Evolutionary conservation across 2,329 filamentous ascomycete species (phyloP).

Genomic region (Colletotrichum sp.): DNA sequence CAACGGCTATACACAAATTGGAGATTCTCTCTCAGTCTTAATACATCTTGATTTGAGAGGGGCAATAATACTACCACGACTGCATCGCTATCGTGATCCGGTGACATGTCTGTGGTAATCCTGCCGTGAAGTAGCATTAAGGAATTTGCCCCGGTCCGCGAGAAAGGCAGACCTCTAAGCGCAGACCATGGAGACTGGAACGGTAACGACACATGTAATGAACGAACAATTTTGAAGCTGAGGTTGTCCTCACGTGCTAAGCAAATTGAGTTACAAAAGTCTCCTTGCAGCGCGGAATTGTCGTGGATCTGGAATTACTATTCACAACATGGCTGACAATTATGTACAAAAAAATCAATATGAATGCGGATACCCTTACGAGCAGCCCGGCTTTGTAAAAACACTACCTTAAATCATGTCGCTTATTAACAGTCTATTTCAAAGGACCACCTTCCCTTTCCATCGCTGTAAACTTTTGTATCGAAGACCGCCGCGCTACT

Average conservation of each 20-base stretch:
- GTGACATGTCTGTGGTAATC: accelerated
- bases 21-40: background rate
- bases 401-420: background rate
- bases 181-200: background rate
- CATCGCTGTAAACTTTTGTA: constrained; percentile 2
- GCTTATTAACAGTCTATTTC: background rate
- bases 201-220: accelerated
- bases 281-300: background rate
- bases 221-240: background rate
- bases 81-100: background rate
- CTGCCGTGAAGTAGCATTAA: background rate
- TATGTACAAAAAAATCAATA: constrained; percentile 1
- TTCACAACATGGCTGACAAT: background rate
- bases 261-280: accelerated
- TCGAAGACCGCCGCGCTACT: background rate
- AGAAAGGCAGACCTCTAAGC: background rate
- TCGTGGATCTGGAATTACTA: background rate
- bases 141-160: background rate
- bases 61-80: background rate
- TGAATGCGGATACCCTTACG: background rate
- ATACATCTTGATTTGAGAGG: background rate
- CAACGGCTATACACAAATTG: background rate
- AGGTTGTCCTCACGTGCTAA: background rate
- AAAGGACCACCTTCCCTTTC: background rate
- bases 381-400: background rate